phyloP scores from a whole-genome alignment of 495 filamentous ascomycete species.

The Collariella sp. region DNA sequence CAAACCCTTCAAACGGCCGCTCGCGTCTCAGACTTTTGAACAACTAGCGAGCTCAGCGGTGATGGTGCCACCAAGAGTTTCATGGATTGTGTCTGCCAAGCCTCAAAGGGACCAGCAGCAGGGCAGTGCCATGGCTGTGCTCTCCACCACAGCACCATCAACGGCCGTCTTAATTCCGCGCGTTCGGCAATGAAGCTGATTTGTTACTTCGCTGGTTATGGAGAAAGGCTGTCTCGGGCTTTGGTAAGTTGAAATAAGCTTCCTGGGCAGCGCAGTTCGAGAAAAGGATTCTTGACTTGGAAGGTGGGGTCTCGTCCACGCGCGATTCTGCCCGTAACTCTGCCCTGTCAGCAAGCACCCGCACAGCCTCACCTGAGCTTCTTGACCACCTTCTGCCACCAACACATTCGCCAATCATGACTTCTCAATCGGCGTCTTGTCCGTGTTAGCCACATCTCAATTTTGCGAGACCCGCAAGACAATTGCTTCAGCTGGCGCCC shows the following conservation, averaged over 20 bases:
- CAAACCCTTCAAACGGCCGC: no score
- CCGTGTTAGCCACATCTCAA: background rate
- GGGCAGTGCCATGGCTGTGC: background rate
- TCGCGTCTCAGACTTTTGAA: no score
- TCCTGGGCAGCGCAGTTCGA: background rate
- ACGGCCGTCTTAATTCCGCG: background rate
- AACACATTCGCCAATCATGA: conserved; percentile 9
- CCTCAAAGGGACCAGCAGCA: background rate
- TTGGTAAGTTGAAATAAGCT: background rate
- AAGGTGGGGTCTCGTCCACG: no score
- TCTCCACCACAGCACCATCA: background rate
- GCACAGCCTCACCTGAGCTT: conserved; percentile 14
- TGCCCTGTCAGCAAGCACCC: conserved; percentile 6
- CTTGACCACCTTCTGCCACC: background rate
- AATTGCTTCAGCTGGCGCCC: background rate
- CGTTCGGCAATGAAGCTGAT: background rate
- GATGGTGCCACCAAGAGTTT: no score
- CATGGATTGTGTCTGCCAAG: no score
- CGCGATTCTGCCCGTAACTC: conserved; percentile 9
- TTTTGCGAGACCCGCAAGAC: background rate
- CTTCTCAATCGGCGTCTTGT: background rate
- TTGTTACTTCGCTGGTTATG: background rate
- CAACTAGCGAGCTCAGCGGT: no score
- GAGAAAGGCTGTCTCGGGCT: background rate
- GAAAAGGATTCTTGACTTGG: no score